Evolutionary conservation across 441 rosid species (phyloP).

Genomic region (Biscutella auriculata): DNA sequence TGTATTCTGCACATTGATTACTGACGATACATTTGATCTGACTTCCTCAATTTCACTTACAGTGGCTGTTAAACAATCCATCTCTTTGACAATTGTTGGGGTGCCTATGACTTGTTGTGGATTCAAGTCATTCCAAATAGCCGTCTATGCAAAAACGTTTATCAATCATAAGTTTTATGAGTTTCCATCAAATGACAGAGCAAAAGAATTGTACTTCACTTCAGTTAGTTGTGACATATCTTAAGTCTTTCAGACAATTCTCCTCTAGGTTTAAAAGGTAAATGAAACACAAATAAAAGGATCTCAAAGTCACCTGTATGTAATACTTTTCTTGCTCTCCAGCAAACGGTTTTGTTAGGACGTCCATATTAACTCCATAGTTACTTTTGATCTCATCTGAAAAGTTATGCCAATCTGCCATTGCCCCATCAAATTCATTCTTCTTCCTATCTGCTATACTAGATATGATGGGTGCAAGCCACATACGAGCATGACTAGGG

Average conservation of each 20-base stretch:
- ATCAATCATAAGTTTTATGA: not conserved
- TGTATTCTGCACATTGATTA: slow-evolving; percentile 32
- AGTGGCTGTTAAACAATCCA: slow-evolving; percentile 76
- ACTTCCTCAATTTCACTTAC: slow-evolving; percentile 60
- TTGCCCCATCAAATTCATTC: slow-evolving; percentile 56
- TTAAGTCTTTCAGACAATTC: no score
- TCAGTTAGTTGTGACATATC: no score
- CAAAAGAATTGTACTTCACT: not conserved
- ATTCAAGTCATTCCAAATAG: slow-evolving; percentile 89
- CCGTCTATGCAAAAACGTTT: slow-evolving; percentile 44
- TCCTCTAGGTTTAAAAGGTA: no score
- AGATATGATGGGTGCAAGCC: slow-evolving; percentile 85
- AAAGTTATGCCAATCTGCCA: slow-evolving; percentile 82
- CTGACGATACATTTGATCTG: slow-evolving; percentile 43
- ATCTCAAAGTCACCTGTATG: slow-evolving; percentile 44
- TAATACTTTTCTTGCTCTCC: slow-evolving; percentile 85
- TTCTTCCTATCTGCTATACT: slow-evolving; percentile 52
- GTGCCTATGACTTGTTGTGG: slow-evolving; percentile 81
- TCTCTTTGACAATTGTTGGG: slow-evolving; percentile 57
- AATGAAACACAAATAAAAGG: not conserved
- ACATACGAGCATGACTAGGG: slow-evolving; percentile 98
- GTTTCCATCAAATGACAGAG: not conserved
- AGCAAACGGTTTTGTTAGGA: slow-evolving; percentile 52
- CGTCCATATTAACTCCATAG: slow-evolving; percentile 85
- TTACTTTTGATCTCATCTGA: slow-evolving; percentile 43